Percentiles rank a stretch among this genome's conserved stretches.
phyloP scores from a whole-genome alignment of 352 stramenopile species.

The Phytopythium oedochilum region DNA sequence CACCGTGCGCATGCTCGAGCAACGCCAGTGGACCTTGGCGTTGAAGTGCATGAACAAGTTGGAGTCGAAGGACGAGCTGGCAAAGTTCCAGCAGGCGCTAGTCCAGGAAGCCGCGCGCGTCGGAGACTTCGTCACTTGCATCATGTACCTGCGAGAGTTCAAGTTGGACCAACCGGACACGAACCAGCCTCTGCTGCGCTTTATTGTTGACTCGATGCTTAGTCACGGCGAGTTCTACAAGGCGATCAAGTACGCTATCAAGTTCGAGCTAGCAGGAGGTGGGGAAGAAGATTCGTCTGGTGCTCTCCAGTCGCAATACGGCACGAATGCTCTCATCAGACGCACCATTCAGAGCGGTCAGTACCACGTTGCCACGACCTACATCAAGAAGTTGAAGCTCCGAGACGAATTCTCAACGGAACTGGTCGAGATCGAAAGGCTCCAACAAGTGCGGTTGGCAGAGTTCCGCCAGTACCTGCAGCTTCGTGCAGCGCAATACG shows the following conservation, averaged over 20 bases:
- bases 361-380: constrained; percentile 67
- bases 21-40: constrained; percentile 61
- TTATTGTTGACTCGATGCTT: constrained; percentile 67
- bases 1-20: constrained; percentile 57
- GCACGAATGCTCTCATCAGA: constrained; percentile 44
- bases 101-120: constrained; percentile 50
- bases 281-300: neutral
- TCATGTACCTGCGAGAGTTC: constrained; percentile 74
- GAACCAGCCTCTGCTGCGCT: constrained; percentile 36
- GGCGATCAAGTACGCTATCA: constrained; percentile 86
- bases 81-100: constrained; percentile 46
- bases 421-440: constrained; percentile 50
- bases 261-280: constrained; percentile 59
- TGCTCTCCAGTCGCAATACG: constrained; percentile 20
- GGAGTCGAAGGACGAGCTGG: constrained; percentile 28
- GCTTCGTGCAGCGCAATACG: constrained; percentile 39
- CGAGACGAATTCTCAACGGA: constrained; percentile 52
- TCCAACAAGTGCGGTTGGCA: constrained; percentile 35
- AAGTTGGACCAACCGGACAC: constrained; percentile 49
- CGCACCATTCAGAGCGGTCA: constrained; percentile 57
- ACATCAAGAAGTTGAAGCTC: constrained; percentile 80
- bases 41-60: constrained; percentile 84
- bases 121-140: constrained; percentile 65
- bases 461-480: constrained; percentile 63
- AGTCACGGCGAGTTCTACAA: constrained; percentile 79